These are phyloP conservation scores for Chlorencoelia australis DNA, from an alignment of 2,329 filamentous ascomycete species.

Conservation along the genomic window DNA sequence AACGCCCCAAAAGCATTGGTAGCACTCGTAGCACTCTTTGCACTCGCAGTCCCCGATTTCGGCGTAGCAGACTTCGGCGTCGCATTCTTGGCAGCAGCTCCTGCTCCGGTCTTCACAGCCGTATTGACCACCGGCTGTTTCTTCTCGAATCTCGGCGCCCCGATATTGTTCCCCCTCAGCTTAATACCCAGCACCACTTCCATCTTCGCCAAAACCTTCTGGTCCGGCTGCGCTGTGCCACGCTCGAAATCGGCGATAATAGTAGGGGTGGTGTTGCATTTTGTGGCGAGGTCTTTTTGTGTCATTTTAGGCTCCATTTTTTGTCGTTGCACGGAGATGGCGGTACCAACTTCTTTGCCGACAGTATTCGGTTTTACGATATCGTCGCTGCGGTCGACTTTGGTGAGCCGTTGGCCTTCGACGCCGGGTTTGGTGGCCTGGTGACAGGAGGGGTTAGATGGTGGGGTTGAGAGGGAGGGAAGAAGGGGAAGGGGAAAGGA, in stretches of 20 bases:
- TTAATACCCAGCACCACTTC: constrained; percentile 83
- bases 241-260: constrained; percentile 81
- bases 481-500: neutral
- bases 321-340: constrained; percentile 70
- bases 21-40: neutral
- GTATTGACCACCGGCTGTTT: constrained; percentile 20
- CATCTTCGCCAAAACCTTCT: constrained; percentile 69
- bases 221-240: constrained; percentile 67
- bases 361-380: constrained; percentile 96
- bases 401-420: constrained; percentile 92
- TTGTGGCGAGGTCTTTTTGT: constrained; percentile 77
- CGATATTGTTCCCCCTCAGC: constrained; percentile 77
- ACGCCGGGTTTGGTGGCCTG: constrained; percentile 42
- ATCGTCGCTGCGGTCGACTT: constrained; percentile 94
- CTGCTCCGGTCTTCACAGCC: constrained; percentile 3
- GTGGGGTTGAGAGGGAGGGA: neutral
- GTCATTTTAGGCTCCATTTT: constrained; percentile 91
- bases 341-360: constrained; percentile 68
- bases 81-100: neutral
- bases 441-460: constrained; percentile 1
- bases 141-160: constrained; percentile 65
- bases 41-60: neutral
- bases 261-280: constrained; percentile 76
- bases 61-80: neutral
- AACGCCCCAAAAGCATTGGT: too few relatives aligned